A percentile compares a stretch with the other conserved stretches of the same genome.
Conservation (phyloP, 805 yeast species). For the Candida boidinii region DNA sequence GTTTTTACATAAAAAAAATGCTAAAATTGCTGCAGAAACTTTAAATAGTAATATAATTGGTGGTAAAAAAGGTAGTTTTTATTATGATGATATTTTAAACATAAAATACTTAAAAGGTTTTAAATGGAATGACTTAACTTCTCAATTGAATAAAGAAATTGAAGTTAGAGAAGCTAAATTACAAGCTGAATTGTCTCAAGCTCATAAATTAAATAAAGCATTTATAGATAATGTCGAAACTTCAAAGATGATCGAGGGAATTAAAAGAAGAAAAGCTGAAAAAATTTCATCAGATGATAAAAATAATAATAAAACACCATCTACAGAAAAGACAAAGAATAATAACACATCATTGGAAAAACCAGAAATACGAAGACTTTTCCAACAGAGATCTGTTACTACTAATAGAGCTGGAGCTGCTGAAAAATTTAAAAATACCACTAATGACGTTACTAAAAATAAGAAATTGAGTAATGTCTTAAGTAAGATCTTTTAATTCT, state of each 20-base stretch:
- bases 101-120: constrained; percentile 84
- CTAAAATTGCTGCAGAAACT: constrained; percentile 79
- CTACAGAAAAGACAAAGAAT: constrained; percentile 6
- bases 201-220: constrained; percentile 75
- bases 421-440: constrained; percentile 31
- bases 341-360: constrained; percentile 16
- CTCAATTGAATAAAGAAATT: constrained; percentile 84
- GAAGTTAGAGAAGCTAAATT: constrained; percentile 83
- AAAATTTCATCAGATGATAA: constrained; percentile 20
- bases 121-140: constrained; percentile 93
- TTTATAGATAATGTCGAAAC: constrained; percentile 79
- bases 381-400: constrained; percentile 62
- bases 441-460: constrained; percentile 20
- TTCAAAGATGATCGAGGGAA: constrained; percentile 70
- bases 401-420: constrained; percentile 62
- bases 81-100: constrained; percentile 90
- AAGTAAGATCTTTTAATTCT: constrained; percentile 38
- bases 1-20: constrained; percentile 73
- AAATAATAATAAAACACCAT: constrained; percentile 15
- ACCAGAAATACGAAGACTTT: constrained; percentile 42
- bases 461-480: constrained; percentile 38
- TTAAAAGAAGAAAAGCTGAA: constrained; percentile 40
- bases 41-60: constrained; percentile 86
- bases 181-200: constrained; percentile 83
- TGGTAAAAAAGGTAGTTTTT: constrained; percentile 84